Evolutionary conservation across 345 rosid genomes (phyloP).

Genomic region (Arabis hirsuta): DNA sequence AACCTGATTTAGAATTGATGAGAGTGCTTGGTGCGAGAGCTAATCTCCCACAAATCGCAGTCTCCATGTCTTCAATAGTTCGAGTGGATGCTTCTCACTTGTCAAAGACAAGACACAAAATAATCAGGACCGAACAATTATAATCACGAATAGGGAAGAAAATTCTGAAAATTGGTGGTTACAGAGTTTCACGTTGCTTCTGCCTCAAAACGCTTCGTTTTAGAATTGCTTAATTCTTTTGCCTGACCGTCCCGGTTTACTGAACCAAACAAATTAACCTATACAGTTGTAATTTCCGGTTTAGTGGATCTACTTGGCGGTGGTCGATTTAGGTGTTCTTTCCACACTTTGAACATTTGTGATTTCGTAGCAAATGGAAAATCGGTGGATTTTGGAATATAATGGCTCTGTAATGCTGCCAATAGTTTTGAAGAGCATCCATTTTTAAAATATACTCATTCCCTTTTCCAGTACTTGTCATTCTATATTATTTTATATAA

Average conservation of each 20-base stretch:
- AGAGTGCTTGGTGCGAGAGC: conserved; percentile 69
- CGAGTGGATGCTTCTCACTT: conserved; percentile 33
- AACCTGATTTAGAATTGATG: conserved; percentile 67
- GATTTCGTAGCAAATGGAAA: too few relatives aligned
- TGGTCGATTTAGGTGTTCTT: too few relatives aligned
- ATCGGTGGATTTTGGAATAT: too few relatives aligned
- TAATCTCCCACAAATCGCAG: conserved; percentile 73
- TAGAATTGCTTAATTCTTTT: not conserved
- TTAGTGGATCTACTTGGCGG: too few relatives aligned
- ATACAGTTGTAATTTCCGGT: too few relatives aligned
- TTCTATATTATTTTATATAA: too few relatives aligned
- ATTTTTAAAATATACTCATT: too few relatives aligned
- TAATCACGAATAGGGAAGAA: conserved; percentile 11
- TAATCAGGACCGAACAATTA: conserved; percentile 42
- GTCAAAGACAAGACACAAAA: conserved; percentile 13
- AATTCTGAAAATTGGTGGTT: conserved; percentile 30
- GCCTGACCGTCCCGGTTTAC: conserved; percentile 9
- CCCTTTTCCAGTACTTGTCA: too few relatives aligned
- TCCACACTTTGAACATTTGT: too few relatives aligned
- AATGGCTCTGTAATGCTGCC: too few relatives aligned
- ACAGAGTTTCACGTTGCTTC: conserved; percentile 25
- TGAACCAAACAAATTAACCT: too few relatives aligned
- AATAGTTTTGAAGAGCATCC: too few relatives aligned
- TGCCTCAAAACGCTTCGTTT: conserved; percentile 37
- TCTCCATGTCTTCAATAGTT: conserved; percentile 52